phyloP scores from a whole-genome alignment of 805 yeast genomes.

The Metschnikowia aberdeeniae region DNA sequence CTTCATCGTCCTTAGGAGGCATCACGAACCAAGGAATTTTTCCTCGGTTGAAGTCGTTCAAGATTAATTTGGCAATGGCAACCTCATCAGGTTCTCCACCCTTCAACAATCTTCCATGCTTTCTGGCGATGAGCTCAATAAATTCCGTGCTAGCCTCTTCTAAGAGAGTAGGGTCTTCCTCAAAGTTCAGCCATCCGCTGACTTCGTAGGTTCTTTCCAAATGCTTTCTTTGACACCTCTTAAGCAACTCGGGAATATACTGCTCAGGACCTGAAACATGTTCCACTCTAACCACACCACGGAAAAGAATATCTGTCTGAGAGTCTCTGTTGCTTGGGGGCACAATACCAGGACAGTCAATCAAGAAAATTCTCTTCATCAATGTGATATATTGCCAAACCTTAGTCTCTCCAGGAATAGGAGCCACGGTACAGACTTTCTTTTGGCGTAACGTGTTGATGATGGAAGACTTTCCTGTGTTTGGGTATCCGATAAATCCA shows the following conservation, averaged over 20 bases:
- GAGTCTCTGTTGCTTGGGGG: conserved; percentile 91
- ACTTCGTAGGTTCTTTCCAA: conserved; percentile 93
- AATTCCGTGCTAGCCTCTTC: conserved; percentile 57
- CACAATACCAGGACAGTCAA: conserved; percentile 98
- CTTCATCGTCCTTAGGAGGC: conserved; percentile 75
- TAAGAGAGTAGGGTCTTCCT: conserved; percentile 44
- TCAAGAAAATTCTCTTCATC: conserved; percentile 91
- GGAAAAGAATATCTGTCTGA: conserved; percentile 85
- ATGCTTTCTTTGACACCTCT: conserved; percentile 83
- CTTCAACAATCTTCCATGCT: conserved; percentile 85
- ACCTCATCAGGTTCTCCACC: conserved; percentile 98
- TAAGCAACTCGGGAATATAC: conserved; percentile 81
- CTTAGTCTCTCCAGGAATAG: conserved; percentile 98
- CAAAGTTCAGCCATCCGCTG: conserved; percentile 70
- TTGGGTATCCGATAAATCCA: conserved; percentile 96
- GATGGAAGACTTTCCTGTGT: conserved; percentile 95
- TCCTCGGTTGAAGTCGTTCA: conserved; percentile 95
- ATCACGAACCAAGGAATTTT: conserved; percentile 97
- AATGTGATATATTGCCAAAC: conserved; percentile 98
- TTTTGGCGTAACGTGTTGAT: conserved; percentile 90
- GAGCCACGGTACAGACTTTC: conserved; percentile 96
- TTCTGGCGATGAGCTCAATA: conserved; percentile 85
- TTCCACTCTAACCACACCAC: conserved; percentile 99
- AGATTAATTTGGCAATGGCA: conserved; percentile 84
- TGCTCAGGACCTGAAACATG: conserved; percentile 95